Evolutionary conservation across 352 stramenopile genomes (phyloP), one percentile per base, ranked within the genome.

Genomic region (Peronospora destructor): DNA sequence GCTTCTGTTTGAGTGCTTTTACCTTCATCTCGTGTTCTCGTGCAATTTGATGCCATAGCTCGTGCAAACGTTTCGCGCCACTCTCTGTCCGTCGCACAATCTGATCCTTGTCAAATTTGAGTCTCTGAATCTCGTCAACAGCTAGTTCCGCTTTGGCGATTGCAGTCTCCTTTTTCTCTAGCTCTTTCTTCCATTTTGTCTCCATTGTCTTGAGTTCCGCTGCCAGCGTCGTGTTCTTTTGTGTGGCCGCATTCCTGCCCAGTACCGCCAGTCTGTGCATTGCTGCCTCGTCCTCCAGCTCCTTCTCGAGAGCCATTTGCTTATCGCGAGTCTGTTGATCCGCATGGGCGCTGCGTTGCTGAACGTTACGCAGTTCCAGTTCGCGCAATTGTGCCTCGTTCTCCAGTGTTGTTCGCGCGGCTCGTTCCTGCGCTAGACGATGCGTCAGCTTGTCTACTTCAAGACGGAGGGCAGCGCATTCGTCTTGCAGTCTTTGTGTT

Each of bases 41-140:
- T 26, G 66, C 71, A 52, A 89, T 87, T 60, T 90, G 76, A 39
- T 84, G 71, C 76, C 78, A 90, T 14, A 92, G 57, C 47, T 85
- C 73, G n/a, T 78, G 64, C 41, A 92, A 68, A 25, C 78, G 72
- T 49, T 71, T 76, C 0, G 81, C 81, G 29, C 90, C 78, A 11
- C 59, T 75, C 55, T 92, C 76, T 10, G 78, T 92, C 26, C 71
- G 64, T 56, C 82, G 64, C 6, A 90, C 61, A 23, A 90, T 64
- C 36, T 78, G 46, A 7, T 87, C 75, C 7, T 75, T 66, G 37
- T 90, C 73, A 10, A 64, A 11, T 38, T 68, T 59, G 6, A 80
- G 36, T 3, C 56, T 48, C 13, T 68, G 72, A 4, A 66, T 34
- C 40, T 90, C 72, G 13, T 83, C 73, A 12, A 53, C 47, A n/a